phyloP scores from a whole-genome alignment of 2,329 filamentous ascomycete genomes.

The Neopestalotiopsis clavispora region DNA sequence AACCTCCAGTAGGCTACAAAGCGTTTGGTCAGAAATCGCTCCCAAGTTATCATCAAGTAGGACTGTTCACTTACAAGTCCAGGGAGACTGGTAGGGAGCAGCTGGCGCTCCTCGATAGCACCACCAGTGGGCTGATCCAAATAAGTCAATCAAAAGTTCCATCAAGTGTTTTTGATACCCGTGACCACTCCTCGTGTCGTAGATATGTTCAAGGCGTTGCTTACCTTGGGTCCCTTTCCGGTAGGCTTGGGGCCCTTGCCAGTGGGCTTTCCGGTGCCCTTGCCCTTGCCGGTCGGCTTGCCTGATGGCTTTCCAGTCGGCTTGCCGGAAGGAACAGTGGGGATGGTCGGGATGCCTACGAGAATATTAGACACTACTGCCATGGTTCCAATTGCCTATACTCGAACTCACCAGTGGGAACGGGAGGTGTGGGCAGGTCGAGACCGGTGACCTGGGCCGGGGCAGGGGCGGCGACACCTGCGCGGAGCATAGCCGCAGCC shows the following conservation, averaged over 20 bases:
- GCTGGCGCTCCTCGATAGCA: background rate
- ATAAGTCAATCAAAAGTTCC: background rate
- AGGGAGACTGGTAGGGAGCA: background rate
- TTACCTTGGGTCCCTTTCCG: slow-evolving; percentile 1
- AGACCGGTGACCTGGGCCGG: background rate
- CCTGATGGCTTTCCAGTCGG: background rate
- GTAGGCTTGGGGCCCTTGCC: slow-evolving; percentile 3
- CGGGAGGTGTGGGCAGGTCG: background rate
- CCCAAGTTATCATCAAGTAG: too few relatives aligned
- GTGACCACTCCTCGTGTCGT: too few relatives aligned
- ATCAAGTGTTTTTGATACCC: background rate
- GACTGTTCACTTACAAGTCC: background rate
- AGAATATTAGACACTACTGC: background rate
- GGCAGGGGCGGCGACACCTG: slow-evolving; percentile 5
- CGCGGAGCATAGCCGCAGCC: slow-evolving; percentile 15
- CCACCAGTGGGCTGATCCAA: background rate
- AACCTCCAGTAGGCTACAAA: background rate
- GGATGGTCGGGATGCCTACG: background rate
- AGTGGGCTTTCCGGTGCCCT: slow-evolving; percentile 3
- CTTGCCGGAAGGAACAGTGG: background rate
- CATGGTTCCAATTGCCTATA: background rate
- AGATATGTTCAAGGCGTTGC: too few relatives aligned
- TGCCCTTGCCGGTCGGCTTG: slow-evolving; percentile 5
- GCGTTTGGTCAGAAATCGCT: too few relatives aligned
- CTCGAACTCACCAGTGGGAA: background rate